These are phyloP conservation scores for Magnusiomyces magnusii DNA, from an alignment of 1,139 yeast genomes.

Conservation along the genomic window DNA sequence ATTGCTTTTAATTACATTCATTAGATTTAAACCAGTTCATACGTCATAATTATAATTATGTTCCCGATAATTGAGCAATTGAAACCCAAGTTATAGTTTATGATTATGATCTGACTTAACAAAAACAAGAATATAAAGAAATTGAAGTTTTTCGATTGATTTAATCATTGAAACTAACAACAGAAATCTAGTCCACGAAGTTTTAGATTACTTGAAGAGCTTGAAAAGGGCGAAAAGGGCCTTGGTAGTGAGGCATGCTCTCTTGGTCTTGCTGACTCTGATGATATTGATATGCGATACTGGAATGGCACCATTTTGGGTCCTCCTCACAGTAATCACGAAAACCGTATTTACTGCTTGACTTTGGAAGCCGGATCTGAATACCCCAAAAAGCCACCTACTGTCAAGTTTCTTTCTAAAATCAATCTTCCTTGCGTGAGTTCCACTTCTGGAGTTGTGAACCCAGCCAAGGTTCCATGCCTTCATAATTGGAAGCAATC, in stretches of 20 bases:
- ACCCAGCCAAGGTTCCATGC: conserved; percentile 54
- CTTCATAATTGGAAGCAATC: conserved; percentile 80
- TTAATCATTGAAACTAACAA: background rate
- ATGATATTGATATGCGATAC: conserved; percentile 82
- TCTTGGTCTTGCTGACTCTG: conserved; percentile 80
- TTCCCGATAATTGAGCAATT: too few relatives aligned
- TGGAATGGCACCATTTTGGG: conserved; percentile 98
- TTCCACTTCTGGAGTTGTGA: conserved; percentile 53
- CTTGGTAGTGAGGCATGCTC: conserved; percentile 96
- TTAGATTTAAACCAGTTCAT: background rate
- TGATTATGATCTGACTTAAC: too few relatives aligned
- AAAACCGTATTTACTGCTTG: conserved; percentile 84
- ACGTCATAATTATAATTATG: too few relatives aligned
- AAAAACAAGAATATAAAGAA: too few relatives aligned
- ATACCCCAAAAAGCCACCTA: conserved; percentile 88
- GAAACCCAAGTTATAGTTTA: too few relatives aligned
- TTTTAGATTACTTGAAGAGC: conserved; percentile 86
- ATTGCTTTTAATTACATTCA: too few relatives aligned
- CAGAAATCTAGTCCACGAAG: conserved; percentile 63
- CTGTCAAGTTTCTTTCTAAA: conserved; percentile 68
- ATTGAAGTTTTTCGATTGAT: too few relatives aligned
- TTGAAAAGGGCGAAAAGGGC: conserved; percentile 98
- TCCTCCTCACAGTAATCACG: conserved; percentile 93
- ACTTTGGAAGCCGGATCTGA: conserved; percentile 72
- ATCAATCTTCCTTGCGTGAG: conserved; percentile 90